Evolutionary conservation across 2,329 filamentous ascomycete species (phyloP), one percentile per base, ranked within the genome.

Genomic region (Ophiocordyceps camponoti-saundersi): DNA sequence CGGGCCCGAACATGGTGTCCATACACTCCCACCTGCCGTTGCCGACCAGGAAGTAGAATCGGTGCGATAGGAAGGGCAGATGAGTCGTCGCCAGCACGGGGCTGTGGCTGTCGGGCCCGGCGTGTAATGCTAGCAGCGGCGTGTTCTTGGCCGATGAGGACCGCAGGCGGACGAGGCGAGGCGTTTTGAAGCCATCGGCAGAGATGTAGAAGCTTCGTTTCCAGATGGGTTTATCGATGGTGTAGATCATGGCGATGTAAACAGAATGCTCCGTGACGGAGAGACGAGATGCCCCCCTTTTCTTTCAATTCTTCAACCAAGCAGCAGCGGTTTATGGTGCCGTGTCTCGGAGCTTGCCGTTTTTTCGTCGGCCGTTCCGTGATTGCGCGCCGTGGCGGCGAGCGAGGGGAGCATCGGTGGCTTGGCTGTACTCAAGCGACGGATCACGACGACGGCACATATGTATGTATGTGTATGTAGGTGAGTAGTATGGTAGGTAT

Each of bases 31-130:
- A 49, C n/a, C 42, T 26, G n/a, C 41, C 42, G 26, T 47, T 42
- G 45, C 46, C 50, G 16, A 51, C 39, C 29, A 47, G 46, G 16
- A 51, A 44, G 22, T 45, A 42, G 48, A 44, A 47, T 16, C 42
- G 13, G 5, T 10, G 21, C 18, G 44, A 44, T 20, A 50, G 32
- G 29, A 22, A 29, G 20, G 50, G 41, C 18, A 47, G 26, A 44
- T 48, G 46, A 26, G 21, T 46, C 22, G 48, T 46, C 21, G 48
- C 48, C 42, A 48, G 26, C 40, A 51, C 36, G 22, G 48, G 43
- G n/a, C 12, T 39, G 16, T n/a, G 20, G 8, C 22, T 34, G 42
- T 47, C 42, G 42, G 30, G 42, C n/a, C 46, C 46, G 46, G 29
- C 23, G 32, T 47, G 46, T 22, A 47, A 6, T 6, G 46, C n/a